Percentiles rank a stretch among this genome's conserved stretches.
These are phyloP conservation scores for Nyssa sinensis DNA, from an alignment of 148 eudicot species.

Conservation along the genomic window DNA sequence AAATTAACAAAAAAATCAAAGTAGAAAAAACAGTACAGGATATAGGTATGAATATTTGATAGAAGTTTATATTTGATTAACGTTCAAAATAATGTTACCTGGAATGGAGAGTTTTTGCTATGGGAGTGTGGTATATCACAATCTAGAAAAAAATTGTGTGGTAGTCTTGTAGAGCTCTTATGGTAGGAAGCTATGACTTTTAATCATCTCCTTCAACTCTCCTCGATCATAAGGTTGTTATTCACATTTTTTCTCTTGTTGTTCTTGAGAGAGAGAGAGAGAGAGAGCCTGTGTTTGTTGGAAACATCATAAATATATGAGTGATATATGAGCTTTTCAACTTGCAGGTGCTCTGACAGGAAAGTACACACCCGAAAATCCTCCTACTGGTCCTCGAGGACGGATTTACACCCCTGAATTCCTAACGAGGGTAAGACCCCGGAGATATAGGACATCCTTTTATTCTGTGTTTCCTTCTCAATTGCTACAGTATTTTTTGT, in stretches of 20 bases:
- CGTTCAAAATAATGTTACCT: too few species aligned
- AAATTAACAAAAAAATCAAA: not conserved
- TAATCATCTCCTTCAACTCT: too few species aligned
- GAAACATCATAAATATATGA: too few species aligned
- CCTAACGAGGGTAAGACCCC: constrained; percentile 55
- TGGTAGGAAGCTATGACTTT: too few species aligned
- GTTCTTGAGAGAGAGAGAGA: too few species aligned
- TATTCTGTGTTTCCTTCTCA: not conserved
- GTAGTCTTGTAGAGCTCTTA: too few species aligned
- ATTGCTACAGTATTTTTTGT: constrained; percentile 10
- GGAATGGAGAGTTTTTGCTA: too few species aligned
- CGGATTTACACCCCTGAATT: constrained; percentile 74
- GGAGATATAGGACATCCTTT: not conserved
- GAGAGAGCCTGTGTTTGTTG: not conserved
- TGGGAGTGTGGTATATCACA: too few species aligned
- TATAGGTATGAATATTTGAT: not conserved
- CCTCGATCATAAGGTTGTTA: too few species aligned
- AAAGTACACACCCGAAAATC: constrained; percentile 85
- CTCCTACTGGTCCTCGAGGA: constrained; percentile 94
- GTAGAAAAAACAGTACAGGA: not conserved
- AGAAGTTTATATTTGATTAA: not conserved
- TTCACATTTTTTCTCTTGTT: too few species aligned
- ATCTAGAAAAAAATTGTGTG: too few species aligned
- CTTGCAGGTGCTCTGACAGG: constrained; percentile 81
- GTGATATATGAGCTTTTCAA: too few species aligned